Base-by-base conservation (phyloP, 176 grass and related monocot species). In the Raddia distichophylla region DNA sequence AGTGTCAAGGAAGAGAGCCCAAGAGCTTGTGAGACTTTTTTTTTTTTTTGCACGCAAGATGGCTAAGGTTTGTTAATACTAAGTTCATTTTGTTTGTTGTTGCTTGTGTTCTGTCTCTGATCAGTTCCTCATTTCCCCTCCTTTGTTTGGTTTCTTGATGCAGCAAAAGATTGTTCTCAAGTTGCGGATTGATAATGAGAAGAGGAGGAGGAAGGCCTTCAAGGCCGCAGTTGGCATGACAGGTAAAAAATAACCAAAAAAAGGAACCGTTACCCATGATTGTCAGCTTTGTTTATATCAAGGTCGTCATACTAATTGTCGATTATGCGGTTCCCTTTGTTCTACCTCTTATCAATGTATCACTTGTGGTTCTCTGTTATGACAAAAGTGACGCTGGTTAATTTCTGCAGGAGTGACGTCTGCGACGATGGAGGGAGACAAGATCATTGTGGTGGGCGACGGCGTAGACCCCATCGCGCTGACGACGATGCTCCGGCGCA, bases 101-200 rank as follows among this genome's bases (percentile, higher is more conserved):
- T 67, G 0, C 1, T 52, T 32, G 44, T 13, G 10, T 57, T 65
- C 12, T 74, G 1, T 49, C 7, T 55, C 27, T 71, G 32, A 73
- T 27, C 27, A 27, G 69, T 69, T 46, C 50, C 4, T 69, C 27
- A 27, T 27, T 27, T 59, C 7, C 9, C 53, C 15, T 43, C 51
- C 56, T 55, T 14, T 56, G 15, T 63, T 64, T 18, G 59, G 47
- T 61, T 3, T 52, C 42, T 48, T 76, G 55, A 19, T 86, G 74
- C 84, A 92, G 93, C 93, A 95, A 92, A 95, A 95, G 87, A 80
- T 95, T 70, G 85, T 95, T 18, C 74, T 95, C 52, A 95, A 86
- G 82, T 47, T 95, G 71, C 56, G 68, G 1, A 72, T 92, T 75
- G 93, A 95, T 15, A 79, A 87, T 2, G 76, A 89, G 68, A 92